These are phyloP conservation scores for Lagerstroemia speciosa DNA, from an alignment of 345 rosid genomes.

Conservation along the genomic window DNA sequence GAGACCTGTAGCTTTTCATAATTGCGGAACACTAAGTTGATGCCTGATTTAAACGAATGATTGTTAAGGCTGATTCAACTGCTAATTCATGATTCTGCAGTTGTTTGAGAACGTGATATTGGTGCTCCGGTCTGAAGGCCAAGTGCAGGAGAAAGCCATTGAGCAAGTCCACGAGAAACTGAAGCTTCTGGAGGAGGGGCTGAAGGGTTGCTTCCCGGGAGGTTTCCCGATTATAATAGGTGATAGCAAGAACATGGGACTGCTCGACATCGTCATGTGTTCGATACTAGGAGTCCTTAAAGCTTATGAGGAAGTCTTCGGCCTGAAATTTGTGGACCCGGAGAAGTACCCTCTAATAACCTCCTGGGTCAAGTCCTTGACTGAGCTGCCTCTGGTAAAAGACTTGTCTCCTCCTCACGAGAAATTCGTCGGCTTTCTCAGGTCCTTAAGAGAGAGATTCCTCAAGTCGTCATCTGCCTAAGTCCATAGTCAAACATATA, in stretches of 20 bases:
- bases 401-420: constrained; percentile 13
- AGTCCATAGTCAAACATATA: background rate
- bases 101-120: constrained; percentile 12
- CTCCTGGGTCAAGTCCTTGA: constrained; percentile 19
- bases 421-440: constrained; percentile 15
- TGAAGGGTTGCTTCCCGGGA: constrained; percentile 12
- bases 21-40: no score
- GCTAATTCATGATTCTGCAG: constrained; percentile 8
- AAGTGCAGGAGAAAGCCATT: constrained; percentile 22
- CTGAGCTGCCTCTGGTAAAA: constrained; percentile 20
- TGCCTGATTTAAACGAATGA: background rate
- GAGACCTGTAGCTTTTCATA: no score
- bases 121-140: constrained; percentile 21
- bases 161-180: constrained; percentile 23
- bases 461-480: constrained; percentile 2
- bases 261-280: constrained; percentile 22
- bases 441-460: constrained; percentile 2
- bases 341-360: constrained; percentile 18
- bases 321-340: constrained; percentile 15
- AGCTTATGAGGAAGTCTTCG: constrained; percentile 17
- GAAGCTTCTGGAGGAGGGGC: constrained; percentile 29
- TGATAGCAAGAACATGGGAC: constrained; percentile 14
- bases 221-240: background rate
- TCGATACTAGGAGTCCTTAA: constrained; percentile 19
- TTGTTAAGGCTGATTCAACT: background rate